Evolutionary conservation across 2,329 filamentous ascomycete species (phyloP).

Genomic region (Cladophialophora chaetospira): DNA sequence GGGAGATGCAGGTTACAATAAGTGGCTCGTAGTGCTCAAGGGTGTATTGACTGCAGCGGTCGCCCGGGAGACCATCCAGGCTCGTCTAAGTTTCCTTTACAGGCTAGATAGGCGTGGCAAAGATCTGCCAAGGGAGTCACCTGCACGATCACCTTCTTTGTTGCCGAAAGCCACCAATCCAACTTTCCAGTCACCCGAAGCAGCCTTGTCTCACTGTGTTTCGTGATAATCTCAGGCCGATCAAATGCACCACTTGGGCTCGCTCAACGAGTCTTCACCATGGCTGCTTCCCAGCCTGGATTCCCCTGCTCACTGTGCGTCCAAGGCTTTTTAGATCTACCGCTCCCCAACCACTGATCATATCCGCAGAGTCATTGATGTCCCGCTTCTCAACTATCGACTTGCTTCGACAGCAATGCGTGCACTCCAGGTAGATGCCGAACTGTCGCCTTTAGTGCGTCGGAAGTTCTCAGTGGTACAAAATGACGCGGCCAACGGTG

Average conservation of each 20-base stretch:
- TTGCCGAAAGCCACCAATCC: neutral
- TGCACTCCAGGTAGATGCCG: slow-evolving; percentile 80
- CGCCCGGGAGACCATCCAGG: too few species aligned
- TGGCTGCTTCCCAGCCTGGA: slow-evolving; percentile 37
- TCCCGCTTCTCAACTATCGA: slow-evolving; percentile 79
- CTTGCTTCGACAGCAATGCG: slow-evolving; percentile 75
- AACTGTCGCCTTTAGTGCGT: slow-evolving; percentile 81
- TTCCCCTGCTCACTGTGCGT: slow-evolving; percentile 45
- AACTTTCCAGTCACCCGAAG: neutral
- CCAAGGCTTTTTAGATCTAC: neutral
- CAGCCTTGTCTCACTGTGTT: too few species aligned
- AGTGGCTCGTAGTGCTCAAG: slow-evolving; percentile 6
- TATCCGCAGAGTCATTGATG: slow-evolving; percentile 64
- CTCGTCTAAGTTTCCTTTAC: too few species aligned
- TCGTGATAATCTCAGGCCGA: too few species aligned
- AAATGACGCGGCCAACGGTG: slow-evolving; percentile 22
- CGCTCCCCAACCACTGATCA: neutral
- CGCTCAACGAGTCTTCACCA: too few species aligned
- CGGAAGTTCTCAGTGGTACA: slow-evolving; percentile 65
- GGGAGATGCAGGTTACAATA: slow-evolving; percentile 1
- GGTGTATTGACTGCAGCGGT: neutral
- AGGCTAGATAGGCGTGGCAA: too few species aligned
- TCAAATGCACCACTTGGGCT: slow-evolving; percentile 33
- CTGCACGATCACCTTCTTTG: neutral
- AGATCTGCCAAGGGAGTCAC: too few species aligned